Conservation (phyloP, 768 basidiomycete species). For the Solioccasus polychromus region DNA sequence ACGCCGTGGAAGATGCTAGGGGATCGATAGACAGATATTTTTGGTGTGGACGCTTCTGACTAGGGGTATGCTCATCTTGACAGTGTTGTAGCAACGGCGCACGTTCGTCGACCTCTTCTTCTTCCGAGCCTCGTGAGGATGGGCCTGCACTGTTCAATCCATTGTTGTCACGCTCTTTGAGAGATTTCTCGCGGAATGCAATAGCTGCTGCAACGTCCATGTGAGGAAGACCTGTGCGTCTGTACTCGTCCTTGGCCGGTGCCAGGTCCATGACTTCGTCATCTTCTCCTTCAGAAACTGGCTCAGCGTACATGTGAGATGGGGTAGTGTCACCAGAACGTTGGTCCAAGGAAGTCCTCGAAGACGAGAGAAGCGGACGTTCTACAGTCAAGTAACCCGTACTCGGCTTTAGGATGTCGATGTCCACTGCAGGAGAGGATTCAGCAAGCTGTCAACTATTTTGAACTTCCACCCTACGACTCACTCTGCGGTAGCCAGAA, state of each 20-base stretch:
- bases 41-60: slow-evolving; percentile 14
- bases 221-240: slow-evolving; percentile 71
- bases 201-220: slow-evolving; percentile 80
- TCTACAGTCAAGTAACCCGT: slow-evolving; percentile 76
- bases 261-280: slow-evolving; percentile 69
- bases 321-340: slow-evolving; percentile 45
- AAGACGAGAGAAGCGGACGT: slow-evolving; percentile 56
- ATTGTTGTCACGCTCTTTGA: slow-evolving; percentile 45
- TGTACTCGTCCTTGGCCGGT: slow-evolving; percentile 79
- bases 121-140: slow-evolving; percentile 24
- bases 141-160: slow-evolving; percentile 6
- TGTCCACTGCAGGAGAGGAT: slow-evolving; percentile 64
- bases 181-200: slow-evolving; percentile 78
- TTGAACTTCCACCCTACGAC: slow-evolving; percentile 10
- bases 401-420: slow-evolving; percentile 90
- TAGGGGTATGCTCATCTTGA: slow-evolving; percentile 21
- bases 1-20: slow-evolving; percentile 75
- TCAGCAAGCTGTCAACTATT: background rate
- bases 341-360: slow-evolving; percentile 44
- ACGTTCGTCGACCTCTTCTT: slow-evolving; percentile 31
- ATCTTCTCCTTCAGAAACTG: slow-evolving; percentile 93
- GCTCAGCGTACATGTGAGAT: slow-evolving; percentile 67
- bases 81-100: slow-evolving; percentile 37
- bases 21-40: slow-evolving; percentile 73
- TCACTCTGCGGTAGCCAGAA: slow-evolving; percentile 98